Evolutionary conservation across 176 grass and related monocot genomes (phyloP), one percentile per base, ranked within the genome.

Genomic region (Ampelocalamus luodianensis): DNA sequence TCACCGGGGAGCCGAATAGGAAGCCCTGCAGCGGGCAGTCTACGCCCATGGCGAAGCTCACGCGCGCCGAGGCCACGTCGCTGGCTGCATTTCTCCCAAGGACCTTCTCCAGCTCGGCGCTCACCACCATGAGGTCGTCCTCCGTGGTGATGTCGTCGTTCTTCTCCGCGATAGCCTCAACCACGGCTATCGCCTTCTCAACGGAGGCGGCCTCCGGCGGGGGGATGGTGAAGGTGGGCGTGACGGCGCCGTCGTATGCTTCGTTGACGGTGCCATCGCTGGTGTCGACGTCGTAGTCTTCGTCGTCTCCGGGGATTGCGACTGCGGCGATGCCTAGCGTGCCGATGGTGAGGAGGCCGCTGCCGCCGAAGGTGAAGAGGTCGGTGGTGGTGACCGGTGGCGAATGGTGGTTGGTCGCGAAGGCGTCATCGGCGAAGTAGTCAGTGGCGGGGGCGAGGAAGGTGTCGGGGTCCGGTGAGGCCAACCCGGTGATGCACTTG

Each of bases 11-110:
- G 6, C 97, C 88, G 27, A 99, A 92, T 26, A 99, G 78, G 87
- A 96, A 99, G 17, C 92, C 92, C 79, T 96, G 97, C 61, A 99
- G 88, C 3, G 93, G 97, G 84, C 93, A 99, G 81, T 89, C 72
- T 4, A 79, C 23, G 12, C 85, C 82, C 72, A 65, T 91, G 65
- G 84, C 92, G 22, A 90, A 88, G 88, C 97, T 99, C 4, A 89
- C 83, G 16, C 97, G 77, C 18, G 97, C 97, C 3, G 97, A 99
- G 14, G 90, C 82, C 26, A 91, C 65, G 61, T 83, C 72, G 16
- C 77, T 65, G 77, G 89, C 58, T 79, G 85, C 74, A 82, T 82
- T 62, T 26, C 89, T 54, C 55, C 87, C 77, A 27, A 99, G 84
- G 39, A 95, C 93, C 86, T 99, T 99, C 79, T 99, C 97, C 22